Conservation (phyloP, 495 filamentous ascomycete species). For the Neohortaea acidophila region DNA sequence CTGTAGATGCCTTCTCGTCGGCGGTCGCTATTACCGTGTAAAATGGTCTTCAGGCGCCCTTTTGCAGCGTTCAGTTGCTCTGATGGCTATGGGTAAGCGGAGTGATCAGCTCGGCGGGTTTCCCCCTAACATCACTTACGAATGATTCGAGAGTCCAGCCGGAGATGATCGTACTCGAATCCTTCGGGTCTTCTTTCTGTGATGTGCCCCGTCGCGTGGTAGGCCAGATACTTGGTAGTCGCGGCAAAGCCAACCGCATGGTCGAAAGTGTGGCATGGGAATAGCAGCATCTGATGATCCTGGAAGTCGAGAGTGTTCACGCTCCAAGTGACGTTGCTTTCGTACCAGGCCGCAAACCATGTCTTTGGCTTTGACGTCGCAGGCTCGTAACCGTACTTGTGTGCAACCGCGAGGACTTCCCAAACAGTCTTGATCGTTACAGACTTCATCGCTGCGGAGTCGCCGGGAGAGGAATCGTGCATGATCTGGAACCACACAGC, state of each 20-base stretch:
- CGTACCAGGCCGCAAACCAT: conserved; percentile 11
- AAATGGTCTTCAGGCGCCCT: conserved; percentile 19
- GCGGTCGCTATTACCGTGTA: too few species aligned
- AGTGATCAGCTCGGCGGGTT: background rate
- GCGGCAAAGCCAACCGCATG: conserved; percentile 5
- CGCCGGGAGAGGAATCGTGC: conserved; percentile 1
- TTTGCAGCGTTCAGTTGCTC: conserved; percentile 25
- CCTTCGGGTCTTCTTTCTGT: conserved; percentile 1
- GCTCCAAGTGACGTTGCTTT: background rate
- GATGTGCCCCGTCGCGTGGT: conserved; percentile 9
- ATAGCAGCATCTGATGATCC: conserved; percentile 1
- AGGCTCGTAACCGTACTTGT: conserved; percentile 8
- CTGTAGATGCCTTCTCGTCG: conserved; percentile 14
- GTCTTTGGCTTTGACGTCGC: background rate
- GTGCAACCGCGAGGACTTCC: conserved; percentile 5
- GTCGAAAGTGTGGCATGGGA: conserved; percentile 10
- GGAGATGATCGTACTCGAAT: conserved; percentile 1
- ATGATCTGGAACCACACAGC: conserved; percentile 7
- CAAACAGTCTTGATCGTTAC: conserved; percentile 9
- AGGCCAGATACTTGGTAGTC: conserved; percentile 9
- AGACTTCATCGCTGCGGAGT: background rate
- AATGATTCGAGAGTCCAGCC: conserved; percentile 1
- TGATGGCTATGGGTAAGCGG: conserved; percentile 2
- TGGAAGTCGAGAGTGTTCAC: background rate
- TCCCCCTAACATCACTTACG: conserved; percentile 2